Percentiles rank a stretch among this genome's conserved stretches.
phyloP scores from a whole-genome alignment of 2,329 filamentous ascomycete species.

The Cryphonectria parasitica region DNA sequence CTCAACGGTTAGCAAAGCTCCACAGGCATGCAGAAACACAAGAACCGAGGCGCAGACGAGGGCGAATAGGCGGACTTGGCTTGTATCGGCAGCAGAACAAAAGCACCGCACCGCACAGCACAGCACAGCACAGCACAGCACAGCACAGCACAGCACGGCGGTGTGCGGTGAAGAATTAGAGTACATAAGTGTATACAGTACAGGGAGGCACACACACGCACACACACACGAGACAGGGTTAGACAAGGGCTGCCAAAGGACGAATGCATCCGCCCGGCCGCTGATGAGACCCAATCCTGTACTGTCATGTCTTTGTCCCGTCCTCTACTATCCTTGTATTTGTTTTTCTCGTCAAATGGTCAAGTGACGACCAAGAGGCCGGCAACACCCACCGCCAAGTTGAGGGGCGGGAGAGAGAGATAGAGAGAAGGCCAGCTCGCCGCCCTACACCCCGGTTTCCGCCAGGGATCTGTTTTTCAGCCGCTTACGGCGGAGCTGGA shows the following conservation, averaged over 20 bases:
- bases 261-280: neutral
- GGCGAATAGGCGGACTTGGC: neutral
- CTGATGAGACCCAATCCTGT: neutral
- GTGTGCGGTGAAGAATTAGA: neutral
- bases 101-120: neutral
- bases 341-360: no score
- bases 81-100: neutral
- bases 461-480: neutral
- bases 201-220: no score
- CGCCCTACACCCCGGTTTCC: no score
- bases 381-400: neutral
- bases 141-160: neutral
- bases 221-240: neutral
- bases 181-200: neutral
- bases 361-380: no score
- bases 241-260: neutral
- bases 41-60: neutral
- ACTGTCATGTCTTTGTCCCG: neutral
- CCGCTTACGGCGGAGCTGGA: conserved; percentile 8
- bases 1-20: neutral
- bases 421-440: neutral
- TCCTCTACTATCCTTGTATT: no score
- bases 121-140: neutral
- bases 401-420: neutral
- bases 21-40: conserved; percentile 5